phyloP scores from a whole-genome alignment of 305 asterid genomes.

The Stenogyne calaminthoides region DNA sequence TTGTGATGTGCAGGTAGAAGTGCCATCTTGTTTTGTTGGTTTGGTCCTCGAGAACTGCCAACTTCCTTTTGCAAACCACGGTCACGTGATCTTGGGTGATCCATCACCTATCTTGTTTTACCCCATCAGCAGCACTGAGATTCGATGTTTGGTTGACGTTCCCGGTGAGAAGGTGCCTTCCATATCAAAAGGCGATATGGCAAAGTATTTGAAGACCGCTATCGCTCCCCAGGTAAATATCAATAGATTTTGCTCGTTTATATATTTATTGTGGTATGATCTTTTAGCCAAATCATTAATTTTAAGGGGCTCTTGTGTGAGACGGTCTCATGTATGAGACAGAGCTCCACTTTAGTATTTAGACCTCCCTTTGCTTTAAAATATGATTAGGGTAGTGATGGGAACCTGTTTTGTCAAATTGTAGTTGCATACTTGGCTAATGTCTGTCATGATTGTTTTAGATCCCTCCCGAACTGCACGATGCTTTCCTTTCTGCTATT shows the following conservation, averaged over 20 bases:
- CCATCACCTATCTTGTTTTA: conserved; percentile 93
- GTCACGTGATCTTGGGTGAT: conserved; percentile 83
- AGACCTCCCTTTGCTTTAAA: too few relatives aligned
- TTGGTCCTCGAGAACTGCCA: conserved; percentile 74
- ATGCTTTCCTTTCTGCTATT: conserved; percentile 67
- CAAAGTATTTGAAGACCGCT: conserved; percentile 62
- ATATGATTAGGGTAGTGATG: too few relatives aligned
- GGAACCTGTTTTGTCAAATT: too few relatives aligned
- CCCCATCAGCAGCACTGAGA: conserved; percentile 82
- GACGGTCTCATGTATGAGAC: too few relatives aligned
- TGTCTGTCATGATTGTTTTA: conserved; percentile 23
- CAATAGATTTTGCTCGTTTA: background rate
- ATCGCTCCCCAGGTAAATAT: conserved; percentile 83
- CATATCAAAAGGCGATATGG: conserved; percentile 77
- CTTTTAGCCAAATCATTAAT: background rate
- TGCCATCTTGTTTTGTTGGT: conserved; percentile 91
- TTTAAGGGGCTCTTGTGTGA: too few relatives aligned
- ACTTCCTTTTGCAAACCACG: conserved; percentile 80
- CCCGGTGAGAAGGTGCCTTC: conserved; percentile 94
- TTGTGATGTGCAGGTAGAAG: conserved; percentile 64
- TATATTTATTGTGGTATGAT: background rate
- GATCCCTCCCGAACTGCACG: conserved; percentile 66
- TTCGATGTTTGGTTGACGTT: conserved; percentile 86
- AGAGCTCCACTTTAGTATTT: too few relatives aligned
- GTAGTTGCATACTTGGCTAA: background rate